phyloP scores from a whole-genome alignment of 495 filamentous ascomycete genomes.

The Bryoglossum gracile region DNA sequence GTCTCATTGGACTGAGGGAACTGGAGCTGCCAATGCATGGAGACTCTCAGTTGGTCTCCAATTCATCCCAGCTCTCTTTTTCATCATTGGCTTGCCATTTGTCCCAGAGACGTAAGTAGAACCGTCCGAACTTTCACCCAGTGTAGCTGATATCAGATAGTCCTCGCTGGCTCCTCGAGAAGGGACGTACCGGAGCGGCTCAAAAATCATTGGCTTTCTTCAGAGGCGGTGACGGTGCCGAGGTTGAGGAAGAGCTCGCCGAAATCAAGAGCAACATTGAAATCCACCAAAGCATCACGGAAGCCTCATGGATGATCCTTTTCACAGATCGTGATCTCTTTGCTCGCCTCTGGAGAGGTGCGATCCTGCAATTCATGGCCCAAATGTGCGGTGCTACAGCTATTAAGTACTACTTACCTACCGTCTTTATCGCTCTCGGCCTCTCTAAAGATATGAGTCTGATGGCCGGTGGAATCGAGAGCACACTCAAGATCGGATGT shows the following conservation, averaged over 20 bases:
- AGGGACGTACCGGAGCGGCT: slow-evolving; percentile 42
- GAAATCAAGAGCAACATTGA: slow-evolving; percentile 54
- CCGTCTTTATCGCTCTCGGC: slow-evolving; percentile 59
- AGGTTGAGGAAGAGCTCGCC: slow-evolving; percentile 63
- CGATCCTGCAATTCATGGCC: slow-evolving; percentile 63
- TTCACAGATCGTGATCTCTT: slow-evolving; percentile 36
- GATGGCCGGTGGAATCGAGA: slow-evolving; percentile 31
- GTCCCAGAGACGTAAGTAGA: slow-evolving; percentile 21
- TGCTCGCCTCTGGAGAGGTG: slow-evolving; percentile 52
- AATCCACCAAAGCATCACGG: slow-evolving; percentile 32
- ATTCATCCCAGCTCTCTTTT: slow-evolving; percentile 34
- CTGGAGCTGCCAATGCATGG: slow-evolving; percentile 40
- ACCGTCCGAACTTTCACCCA: neutral
- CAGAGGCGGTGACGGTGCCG: slow-evolving; percentile 46
- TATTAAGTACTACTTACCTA: slow-evolving; percentile 28
- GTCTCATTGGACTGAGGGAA: slow-evolving; percentile 38
- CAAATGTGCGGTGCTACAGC: slow-evolving; percentile 42
- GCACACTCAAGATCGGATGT: slow-evolving; percentile 39
- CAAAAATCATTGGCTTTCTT: slow-evolving; percentile 46
- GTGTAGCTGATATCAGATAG: slow-evolving; percentile 21
- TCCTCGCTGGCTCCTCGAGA: slow-evolving; percentile 54
- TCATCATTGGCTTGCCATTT: slow-evolving; percentile 35
- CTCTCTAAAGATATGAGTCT: slow-evolving; percentile 55
- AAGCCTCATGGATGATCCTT: slow-evolving; percentile 59
- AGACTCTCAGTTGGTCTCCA: slow-evolving; percentile 39